phyloP scores from a whole-genome alignment of 306 rosid genomes.

The Cucurbita moschata region DNA sequence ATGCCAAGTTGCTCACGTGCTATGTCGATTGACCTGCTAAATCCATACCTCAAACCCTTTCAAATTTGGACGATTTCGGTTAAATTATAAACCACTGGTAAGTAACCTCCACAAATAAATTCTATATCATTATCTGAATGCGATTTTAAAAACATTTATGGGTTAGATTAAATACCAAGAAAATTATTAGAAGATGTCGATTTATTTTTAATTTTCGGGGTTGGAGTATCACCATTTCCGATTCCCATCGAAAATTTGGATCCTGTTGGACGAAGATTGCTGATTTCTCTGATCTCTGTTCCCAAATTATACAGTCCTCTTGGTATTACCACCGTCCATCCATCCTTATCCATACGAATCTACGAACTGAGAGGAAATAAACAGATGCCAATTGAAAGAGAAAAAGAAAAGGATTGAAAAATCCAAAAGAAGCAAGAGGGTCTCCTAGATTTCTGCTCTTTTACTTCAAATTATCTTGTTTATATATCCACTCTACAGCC shows the following conservation, averaged over 20 bases:
- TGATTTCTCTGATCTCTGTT: background rate
- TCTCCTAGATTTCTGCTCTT: background rate
- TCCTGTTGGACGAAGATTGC: background rate
- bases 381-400: background rate
- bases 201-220: too few relatives aligned
- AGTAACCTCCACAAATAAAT: too few relatives aligned
- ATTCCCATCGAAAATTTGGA: background rate
- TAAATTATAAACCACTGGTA: background rate
- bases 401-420: background rate
- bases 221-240: background rate
- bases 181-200: too few relatives aligned
- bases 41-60: background rate
- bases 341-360: constrained; percentile 2
- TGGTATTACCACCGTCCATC: background rate
- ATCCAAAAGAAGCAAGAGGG: background rate
- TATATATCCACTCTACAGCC: background rate
- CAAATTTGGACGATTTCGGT: background rate
- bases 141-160: too few relatives aligned
- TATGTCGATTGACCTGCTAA: background rate
- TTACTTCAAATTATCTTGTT: background rate
- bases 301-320: background rate
- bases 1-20: background rate
- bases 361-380: background rate
- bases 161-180: too few relatives aligned
- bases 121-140: too few relatives aligned